Evolutionary conservation across 345 rosid species (phyloP).

Genomic region (Syzygium aqueum): DNA sequence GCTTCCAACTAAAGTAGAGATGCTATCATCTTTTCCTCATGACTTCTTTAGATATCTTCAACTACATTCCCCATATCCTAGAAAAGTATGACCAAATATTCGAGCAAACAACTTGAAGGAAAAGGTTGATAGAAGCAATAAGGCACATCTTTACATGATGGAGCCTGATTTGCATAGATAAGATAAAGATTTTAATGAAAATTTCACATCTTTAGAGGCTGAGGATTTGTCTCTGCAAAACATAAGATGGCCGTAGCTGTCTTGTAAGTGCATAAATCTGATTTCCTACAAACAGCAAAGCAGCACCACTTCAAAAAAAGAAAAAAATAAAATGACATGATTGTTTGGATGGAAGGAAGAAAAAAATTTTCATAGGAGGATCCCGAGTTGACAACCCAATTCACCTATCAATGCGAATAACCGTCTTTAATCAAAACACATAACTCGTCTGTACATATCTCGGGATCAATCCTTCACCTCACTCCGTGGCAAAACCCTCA

Average conservation of each 20-base stretch:
- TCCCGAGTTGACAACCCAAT: background rate
- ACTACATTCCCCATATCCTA: background rate
- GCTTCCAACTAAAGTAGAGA: background rate
- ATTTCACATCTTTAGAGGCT: background rate
- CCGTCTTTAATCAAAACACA: background rate
- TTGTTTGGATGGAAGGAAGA: background rate
- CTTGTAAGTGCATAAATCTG: background rate
- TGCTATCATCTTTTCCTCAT: background rate
- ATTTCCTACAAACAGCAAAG: background rate
- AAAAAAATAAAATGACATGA: background rate
- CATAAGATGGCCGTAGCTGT: background rate
- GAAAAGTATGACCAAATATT: background rate
- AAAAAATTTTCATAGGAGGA: background rate
- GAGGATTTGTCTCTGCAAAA: background rate
- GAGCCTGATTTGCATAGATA: background rate
- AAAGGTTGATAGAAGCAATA: background rate
- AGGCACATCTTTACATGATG: background rate
- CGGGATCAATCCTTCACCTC: background rate
- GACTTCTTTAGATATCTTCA: background rate
- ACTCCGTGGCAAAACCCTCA: background rate
- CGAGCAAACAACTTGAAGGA: background rate
- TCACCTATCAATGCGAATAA: background rate
- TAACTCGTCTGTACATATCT: background rate
- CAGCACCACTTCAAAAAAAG: background rate
- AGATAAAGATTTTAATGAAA: background rate